phyloP scores from a whole-genome alignment of 1,284 basidiomycete species.

The Puccinia coronata region DNA sequence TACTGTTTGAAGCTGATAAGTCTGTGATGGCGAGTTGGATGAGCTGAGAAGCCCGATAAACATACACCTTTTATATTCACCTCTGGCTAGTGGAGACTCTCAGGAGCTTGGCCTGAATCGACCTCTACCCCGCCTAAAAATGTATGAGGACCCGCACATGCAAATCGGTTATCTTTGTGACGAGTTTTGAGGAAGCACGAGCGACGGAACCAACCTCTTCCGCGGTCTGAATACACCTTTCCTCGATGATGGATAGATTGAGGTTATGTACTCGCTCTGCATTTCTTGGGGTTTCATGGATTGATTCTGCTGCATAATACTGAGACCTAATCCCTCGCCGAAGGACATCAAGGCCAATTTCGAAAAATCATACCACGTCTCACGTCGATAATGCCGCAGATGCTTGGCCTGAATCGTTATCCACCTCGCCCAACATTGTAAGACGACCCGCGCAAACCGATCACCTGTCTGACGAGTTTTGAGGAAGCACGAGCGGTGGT shows the following conservation, averaged over 20 bases:
- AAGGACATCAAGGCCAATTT: neutral
- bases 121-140: neutral
- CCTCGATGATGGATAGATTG: slow-evolving; percentile 16
- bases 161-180: neutral
- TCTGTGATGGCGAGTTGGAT: neutral
- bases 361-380: no score
- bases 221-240: slow-evolving; percentile 2
- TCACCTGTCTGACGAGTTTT: slow-evolving; percentile 1
- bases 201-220: neutral
- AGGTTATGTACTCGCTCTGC: neutral
- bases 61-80: neutral
- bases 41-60: neutral
- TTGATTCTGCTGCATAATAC: neutral
- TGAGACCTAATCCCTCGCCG: neutral
- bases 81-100: neutral
- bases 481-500: slow-evolving; percentile 1
- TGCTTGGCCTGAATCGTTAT: neutral
- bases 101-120: neutral
- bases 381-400: neutral
- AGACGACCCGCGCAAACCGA: neutral
- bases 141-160: slow-evolving; percentile 16
- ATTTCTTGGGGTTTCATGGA: neutral
- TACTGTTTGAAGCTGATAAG: neutral
- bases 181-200: slow-evolving; percentile 15
- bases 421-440: slow-evolving; percentile 10